Evolutionary conservation across 2,329 filamentous ascomycete genomes (phyloP).

Genomic region (Ophiostoma sp.): DNA sequence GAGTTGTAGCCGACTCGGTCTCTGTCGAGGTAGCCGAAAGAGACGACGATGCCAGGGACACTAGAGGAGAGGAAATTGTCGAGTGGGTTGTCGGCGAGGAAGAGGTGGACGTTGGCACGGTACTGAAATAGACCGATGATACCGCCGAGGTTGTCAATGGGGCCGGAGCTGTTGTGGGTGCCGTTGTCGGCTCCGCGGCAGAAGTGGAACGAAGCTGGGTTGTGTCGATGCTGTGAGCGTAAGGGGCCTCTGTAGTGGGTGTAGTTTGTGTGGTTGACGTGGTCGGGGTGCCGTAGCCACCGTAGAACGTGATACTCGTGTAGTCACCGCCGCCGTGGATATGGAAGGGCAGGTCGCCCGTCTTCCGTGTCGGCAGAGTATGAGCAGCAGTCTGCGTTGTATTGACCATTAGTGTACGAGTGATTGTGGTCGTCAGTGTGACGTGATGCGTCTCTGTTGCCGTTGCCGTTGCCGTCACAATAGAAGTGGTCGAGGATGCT

Average conservation of each 20-base stretch:
- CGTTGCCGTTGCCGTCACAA: not conserved
- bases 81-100: not conserved
- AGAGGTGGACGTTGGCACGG: not conserved
- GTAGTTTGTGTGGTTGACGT: not conserved
- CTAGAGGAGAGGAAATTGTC: not conserved
- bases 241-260: not conserved
- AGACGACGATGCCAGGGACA: not conserved
- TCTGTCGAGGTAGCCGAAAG: not conserved
- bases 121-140: not conserved
- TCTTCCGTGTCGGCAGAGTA: not conserved
- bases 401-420: not conserved
- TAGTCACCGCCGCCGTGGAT: constrained; percentile 1
- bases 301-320: constrained; percentile 2
- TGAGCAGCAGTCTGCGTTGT: not conserved
- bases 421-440: not conserved
- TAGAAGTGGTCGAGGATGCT: not conserved
- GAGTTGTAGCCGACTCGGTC: not conserved
- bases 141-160: not conserved
- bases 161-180: not conserved
- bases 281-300: not conserved
- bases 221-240: not conserved
- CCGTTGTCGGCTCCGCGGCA: not conserved
- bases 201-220: not conserved
- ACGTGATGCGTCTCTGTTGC: not conserved
- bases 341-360: not conserved